phyloP scores from a whole-genome alignment of 345 rosid species.

The Rhodomyrtus tomentosa region DNA sequence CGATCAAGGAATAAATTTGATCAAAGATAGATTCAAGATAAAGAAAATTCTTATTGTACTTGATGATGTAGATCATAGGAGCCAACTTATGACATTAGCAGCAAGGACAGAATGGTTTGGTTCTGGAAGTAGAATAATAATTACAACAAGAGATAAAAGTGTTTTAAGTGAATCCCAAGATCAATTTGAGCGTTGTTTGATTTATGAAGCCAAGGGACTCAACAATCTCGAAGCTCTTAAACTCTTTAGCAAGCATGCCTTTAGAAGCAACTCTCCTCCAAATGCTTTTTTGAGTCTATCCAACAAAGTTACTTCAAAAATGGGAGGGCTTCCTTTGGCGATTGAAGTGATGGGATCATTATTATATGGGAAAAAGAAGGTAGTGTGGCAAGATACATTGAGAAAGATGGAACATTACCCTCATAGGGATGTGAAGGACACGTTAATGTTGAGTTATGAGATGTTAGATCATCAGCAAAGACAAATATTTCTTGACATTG shows the following conservation, averaged over 20 bases:
- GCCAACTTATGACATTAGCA: no score
- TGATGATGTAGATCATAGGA: neutral
- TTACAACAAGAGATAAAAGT: neutral
- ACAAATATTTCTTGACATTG: neutral
- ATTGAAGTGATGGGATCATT: neutral
- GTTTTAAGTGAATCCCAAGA: neutral
- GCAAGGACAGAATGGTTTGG: no score
- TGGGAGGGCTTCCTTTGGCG: neutral
- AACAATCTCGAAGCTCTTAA: neutral
- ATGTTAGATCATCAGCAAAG: fast-evolving
- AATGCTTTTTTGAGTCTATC: neutral
- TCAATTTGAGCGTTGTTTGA: neutral
- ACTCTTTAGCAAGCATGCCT: neutral
- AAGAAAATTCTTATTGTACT: neutral
- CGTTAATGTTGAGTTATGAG: neutral
- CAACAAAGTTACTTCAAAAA: neutral
- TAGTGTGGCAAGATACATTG: fast-evolving
- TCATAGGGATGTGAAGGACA: neutral
- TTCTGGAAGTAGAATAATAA: no score
- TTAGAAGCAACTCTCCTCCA: neutral
- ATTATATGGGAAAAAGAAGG: fast-evolving
- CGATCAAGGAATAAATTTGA: neutral
- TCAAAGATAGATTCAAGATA: neutral
- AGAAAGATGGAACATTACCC: neutral
- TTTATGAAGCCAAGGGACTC: neutral